A percentile compares a stretch with the other conserved stretches of the same genome.
Evolutionary conservation across 306 rosid genomes (phyloP).

Genomic region (Sphenostylis stenocarpa): DNA sequence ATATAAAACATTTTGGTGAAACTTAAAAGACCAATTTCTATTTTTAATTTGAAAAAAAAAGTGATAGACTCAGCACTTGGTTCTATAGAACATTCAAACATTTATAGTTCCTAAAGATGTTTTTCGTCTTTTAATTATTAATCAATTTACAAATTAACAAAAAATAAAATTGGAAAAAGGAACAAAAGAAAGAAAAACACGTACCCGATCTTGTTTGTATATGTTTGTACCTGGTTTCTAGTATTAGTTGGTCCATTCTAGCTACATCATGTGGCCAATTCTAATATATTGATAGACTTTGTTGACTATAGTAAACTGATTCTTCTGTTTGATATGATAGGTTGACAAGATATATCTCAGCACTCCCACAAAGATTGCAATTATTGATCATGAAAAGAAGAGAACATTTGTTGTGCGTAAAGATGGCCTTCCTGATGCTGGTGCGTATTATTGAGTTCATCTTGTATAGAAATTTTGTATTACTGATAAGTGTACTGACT

Average conservation of each 20-base stretch:
- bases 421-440: slow-evolving; percentile 99
- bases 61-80: neutral
- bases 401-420: slow-evolving; percentile 91
- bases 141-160: neutral
- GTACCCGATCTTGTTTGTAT: neutral
- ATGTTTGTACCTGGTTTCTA: neutral
- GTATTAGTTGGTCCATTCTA: neutral
- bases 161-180: neutral
- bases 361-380: slow-evolving; percentile 94
- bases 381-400: slow-evolving; percentile 95
- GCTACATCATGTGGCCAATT: slow-evolving; percentile 14
- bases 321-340: slow-evolving; percentile 42
- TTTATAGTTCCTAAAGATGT: slow-evolving; percentile 21
- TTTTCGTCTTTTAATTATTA: neutral
- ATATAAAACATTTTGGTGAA: slow-evolving; percentile 24
- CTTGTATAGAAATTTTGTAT: neutral
- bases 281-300: slow-evolving; percentile 10
- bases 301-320: slow-evolving; percentile 15
- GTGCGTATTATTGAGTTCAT: slow-evolving; percentile 49
- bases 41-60: neutral
- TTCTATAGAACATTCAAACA: neutral
- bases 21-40: neutral
- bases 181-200: neutral
- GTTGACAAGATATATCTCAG: slow-evolving; percentile 94
- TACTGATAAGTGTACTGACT: neutral